A percentile compares a stretch with the other conserved stretches of the same genome.
These are phyloP conservation scores for Pichia sporocuriosa DNA, from an alignment of 805 yeast species.

Conservation along the genomic window DNA sequence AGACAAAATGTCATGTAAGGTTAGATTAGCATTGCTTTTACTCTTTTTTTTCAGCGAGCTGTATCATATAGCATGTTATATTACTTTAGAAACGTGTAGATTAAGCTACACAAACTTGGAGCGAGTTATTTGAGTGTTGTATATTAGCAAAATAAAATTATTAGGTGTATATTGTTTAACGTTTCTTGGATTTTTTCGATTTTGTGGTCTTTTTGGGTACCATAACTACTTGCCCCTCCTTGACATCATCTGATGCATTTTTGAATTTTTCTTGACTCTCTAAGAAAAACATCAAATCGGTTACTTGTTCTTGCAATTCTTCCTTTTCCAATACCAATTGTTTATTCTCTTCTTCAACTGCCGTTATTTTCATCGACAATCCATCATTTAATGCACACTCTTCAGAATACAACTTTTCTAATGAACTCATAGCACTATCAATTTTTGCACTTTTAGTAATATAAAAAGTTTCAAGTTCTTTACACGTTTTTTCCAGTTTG, in stretches of 20 bases:
- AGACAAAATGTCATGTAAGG: no score
- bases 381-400: constrained; percentile 32
- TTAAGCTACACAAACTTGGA: no score
- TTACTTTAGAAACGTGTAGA: no score
- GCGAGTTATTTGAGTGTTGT: no score
- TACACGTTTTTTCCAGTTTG: constrained; percentile 4
- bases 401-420: not conserved
- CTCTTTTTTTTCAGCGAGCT: no score
- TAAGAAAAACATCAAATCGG: constrained; percentile 73
- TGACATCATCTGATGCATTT: constrained; percentile 64
- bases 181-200: not conserved
- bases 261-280: constrained; percentile 69
- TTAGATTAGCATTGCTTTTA: no score
- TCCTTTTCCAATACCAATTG: constrained; percentile 33
- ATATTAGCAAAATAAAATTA: no score
- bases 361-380: constrained; percentile 35
- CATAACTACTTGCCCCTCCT: constrained; percentile 60
- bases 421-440: not conserved
- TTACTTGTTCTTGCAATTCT: constrained; percentile 56
- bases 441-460: no score
- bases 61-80: no score
- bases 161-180: no score
- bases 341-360: constrained; percentile 28
- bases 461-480: constrained; percentile 10
- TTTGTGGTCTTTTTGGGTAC: constrained; percentile 13